A percentile compares a stretch with the other conserved stretches of the same genome.
phyloP scores from a whole-genome alignment of 2,329 filamentous ascomycete genomes.

The Lachnellula occidentalis region DNA sequence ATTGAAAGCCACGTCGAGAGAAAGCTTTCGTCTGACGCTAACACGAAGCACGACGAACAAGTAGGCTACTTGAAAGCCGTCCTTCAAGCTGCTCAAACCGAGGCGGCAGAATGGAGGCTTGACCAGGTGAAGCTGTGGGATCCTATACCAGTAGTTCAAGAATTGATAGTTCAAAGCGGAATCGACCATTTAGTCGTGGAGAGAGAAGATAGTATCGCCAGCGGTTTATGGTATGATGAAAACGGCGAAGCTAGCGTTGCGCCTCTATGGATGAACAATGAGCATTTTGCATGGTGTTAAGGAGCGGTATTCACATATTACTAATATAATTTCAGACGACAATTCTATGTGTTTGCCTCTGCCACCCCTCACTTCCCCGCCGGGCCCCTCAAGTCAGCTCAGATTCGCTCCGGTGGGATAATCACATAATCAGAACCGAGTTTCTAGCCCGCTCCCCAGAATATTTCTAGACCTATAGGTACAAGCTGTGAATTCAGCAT shows the following conservation, averaged over 20 bases:
- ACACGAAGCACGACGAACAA: not conserved
- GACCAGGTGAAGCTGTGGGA: conserved; percentile 76
- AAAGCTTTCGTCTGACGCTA: not conserved
- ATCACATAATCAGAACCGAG: too few relatives aligned
- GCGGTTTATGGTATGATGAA: conserved; percentile 61
- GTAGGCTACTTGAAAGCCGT: conserved; percentile 52
- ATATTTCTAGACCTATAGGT: too few relatives aligned
- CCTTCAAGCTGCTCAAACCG: conserved; percentile 57
- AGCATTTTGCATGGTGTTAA: conserved; percentile 70
- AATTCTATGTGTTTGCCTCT: too few relatives aligned
- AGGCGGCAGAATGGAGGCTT: conserved; percentile 68
- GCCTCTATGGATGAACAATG: conserved; percentile 65
- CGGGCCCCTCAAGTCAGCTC: too few relatives aligned
- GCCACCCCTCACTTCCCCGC: too few relatives aligned
- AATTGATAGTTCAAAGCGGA: conserved; percentile 41
- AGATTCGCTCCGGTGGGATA: too few relatives aligned
- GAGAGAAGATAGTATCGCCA: conserved; percentile 59
- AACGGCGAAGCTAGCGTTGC: conserved; percentile 39
- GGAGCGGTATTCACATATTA: not conserved
- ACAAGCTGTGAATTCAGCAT: too few relatives aligned
- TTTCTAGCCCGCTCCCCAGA: too few relatives aligned
- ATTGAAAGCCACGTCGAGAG: conserved; percentile 46
- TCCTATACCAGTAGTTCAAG: conserved; percentile 50
- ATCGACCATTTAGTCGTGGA: conserved; percentile 45
- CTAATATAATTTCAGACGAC: too few relatives aligned